Evolutionary conservation across 768 basidiomycete genomes (phyloP).

Genomic region (Trametes meyenii): DNA sequence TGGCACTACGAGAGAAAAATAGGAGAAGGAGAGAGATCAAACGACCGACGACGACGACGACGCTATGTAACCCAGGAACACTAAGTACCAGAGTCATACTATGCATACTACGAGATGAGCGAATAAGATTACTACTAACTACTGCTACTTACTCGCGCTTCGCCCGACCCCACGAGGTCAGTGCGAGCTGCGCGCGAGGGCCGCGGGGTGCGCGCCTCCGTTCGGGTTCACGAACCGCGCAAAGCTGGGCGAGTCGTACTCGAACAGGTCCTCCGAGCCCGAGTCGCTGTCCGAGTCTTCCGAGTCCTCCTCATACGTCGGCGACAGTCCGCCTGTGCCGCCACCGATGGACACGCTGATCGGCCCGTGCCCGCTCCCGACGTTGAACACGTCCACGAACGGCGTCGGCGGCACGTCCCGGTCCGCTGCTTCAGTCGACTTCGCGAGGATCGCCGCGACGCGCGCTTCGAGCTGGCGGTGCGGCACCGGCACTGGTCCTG

Average conservation of each 20-base stretch:
- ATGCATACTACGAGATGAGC: not conserved
- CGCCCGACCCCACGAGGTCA: not conserved
- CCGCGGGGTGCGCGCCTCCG: not conserved
- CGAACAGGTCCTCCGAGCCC: conserved; percentile 33
- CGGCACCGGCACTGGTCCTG: conserved; percentile 14
- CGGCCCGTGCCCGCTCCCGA: conserved; percentile 37
- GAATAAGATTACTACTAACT: not conserved
- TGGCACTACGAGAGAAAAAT: not conserved
- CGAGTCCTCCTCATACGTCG: conserved; percentile 36
- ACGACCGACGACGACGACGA: not conserved
- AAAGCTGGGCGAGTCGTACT: conserved; percentile 37
- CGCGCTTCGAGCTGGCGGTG: conserved; percentile 62
- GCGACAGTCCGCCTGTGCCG: conserved; percentile 5
- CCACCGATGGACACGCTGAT: not conserved
- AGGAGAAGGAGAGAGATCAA: not conserved
- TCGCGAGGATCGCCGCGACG: conserved; percentile 81
- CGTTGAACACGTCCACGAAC: conserved; percentile 74
- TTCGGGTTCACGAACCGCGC: conserved; percentile 18
- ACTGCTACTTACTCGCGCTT: not conserved
- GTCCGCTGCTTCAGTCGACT: conserved; percentile 59
- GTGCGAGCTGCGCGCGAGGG: conserved; percentile 5
- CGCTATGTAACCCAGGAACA: not conserved
- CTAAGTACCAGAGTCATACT: not conserved
- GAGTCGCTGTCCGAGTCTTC: conserved; percentile 31
- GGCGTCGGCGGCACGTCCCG: conserved; percentile 74